These are phyloP conservation scores for Beta macrorhiza DNA, from an alignment of 179 eudicot genomes.

Conservation along the genomic window DNA sequence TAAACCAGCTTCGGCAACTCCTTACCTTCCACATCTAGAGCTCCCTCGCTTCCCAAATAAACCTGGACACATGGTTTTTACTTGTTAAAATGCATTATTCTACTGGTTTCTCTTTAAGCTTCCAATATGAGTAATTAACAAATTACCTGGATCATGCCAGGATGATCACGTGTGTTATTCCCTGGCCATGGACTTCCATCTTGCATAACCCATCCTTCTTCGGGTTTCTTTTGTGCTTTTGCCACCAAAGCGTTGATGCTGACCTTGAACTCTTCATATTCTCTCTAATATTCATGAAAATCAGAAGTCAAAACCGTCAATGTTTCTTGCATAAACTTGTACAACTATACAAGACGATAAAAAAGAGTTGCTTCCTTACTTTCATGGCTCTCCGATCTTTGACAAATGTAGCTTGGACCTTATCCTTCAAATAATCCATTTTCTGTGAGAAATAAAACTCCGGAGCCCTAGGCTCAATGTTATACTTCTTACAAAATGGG, in stretches of 20 bases:
- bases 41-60: conserved; percentile 80
- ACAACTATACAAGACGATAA: not conserved
- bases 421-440: conserved; percentile 72
- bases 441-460: conserved; percentile 68
- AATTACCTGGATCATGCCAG: conserved; percentile 79
- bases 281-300: conserved; percentile 43
- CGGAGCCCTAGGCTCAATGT: conserved; percentile 73
- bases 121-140: not conserved
- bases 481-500: conserved; percentile 67
- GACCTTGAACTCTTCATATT: conserved; percentile 76
- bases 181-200: conserved; percentile 91
- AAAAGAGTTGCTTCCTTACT: conserved; percentile 33
- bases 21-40: conserved; percentile 83
- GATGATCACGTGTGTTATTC: conserved; percentile 77
- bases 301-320: not conserved
- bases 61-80: conserved; percentile 38
- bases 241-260: conserved; percentile 68
- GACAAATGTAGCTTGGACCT: conserved; percentile 71
- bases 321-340: not conserved
- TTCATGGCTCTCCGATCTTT: conserved; percentile 78
- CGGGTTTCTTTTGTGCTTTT: conserved; percentile 73
- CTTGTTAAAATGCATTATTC: not conserved
- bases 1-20: conserved; percentile 76
- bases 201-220: conserved; percentile 90
- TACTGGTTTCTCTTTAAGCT: not conserved